Evolutionary conservation across 108 stramenopile species (phyloP).

Genomic region (Nannochloropsis salina): DNA sequence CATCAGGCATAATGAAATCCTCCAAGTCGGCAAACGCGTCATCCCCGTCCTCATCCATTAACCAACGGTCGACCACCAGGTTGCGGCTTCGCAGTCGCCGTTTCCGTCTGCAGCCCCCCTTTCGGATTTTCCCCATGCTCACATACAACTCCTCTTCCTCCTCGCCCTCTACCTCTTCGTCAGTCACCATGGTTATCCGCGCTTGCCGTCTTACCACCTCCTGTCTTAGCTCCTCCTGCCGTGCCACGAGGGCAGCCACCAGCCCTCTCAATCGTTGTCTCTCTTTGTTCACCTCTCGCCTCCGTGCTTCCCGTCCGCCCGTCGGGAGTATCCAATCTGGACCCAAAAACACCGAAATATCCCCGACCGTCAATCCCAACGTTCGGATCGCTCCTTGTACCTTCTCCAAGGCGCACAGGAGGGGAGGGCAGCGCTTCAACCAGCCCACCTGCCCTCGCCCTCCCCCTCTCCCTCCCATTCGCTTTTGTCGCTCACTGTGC

Average conservation of each 20-base stretch:
- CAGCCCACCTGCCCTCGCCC: background rate
- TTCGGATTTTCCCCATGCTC: background rate
- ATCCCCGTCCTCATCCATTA: slow-evolving; percentile 21
- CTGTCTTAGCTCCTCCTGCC: slow-evolving; percentile 8
- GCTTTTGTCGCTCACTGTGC: background rate
- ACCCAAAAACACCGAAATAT: background rate
- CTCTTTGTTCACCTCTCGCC: background rate
- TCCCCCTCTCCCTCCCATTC: background rate
- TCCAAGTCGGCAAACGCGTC: slow-evolving; percentile 29
- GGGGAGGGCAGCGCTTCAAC: background rate
- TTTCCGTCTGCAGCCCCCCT: background rate
- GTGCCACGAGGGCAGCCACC: background rate
- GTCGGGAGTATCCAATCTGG: slow-evolving; percentile 11
- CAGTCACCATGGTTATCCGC: background rate
- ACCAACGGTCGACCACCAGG: background rate
- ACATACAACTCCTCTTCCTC: background rate
- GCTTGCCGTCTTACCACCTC: background rate
- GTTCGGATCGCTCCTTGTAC: background rate
- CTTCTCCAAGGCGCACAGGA: background rate
- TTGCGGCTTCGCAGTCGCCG: slow-evolving; percentile 21
- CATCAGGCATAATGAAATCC: slow-evolving; percentile 15
- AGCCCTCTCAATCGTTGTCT: background rate
- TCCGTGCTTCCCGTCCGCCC: background rate
- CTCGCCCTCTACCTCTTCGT: background rate
- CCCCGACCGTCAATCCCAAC: background rate